Evolutionary conservation across 495 filamentous ascomycete species (phyloP), one percentile per base, ranked within the genome.

Genomic region (Aspergillus avenaceus): DNA sequence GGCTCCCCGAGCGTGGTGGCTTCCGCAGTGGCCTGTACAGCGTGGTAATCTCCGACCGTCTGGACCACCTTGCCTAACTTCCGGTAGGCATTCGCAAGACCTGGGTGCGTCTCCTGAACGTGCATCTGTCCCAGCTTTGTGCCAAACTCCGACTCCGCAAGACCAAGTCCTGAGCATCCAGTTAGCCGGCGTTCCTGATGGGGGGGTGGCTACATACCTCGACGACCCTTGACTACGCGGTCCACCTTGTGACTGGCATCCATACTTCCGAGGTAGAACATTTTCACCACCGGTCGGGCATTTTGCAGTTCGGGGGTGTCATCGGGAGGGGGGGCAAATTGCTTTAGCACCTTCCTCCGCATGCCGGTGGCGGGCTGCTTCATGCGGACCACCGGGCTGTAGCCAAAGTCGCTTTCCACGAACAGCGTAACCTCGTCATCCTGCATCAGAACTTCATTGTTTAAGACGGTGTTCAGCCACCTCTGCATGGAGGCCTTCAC

Each of bases 351-450:
- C 70, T 95, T 93, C 56, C 95, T 82, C 34, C 92, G 83, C 48
- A 97, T 90, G 31, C 95, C 95, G 0, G 95, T 99, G 13, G 95
- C 95, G 5, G 95, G 95, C 69, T 99, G 95, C 73, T 95, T 96
- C 77, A 90, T 87, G 58, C 90, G 84, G 16, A 97, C 84, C 52
- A 97, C 87, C 5, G 95, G 95, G 59, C 90, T 96, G 64, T 99
- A 99, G 19, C 95, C 95, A 66, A 96, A 96, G 67, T 99, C 95
- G 58, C 90, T 93, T 65, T 99, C 95, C 19, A 97, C 91, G 53
- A 99, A 99, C 31, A 97, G 82, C 5, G 95, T 84, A 79, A 97
- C 88, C 66, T 99, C 95, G 50, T 96, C 91, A 65, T 99, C 95
- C 27, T 88, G 81, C 67, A 93, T 95, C 5, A 99, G 79, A 2